Evolutionary conservation across 257 asterid genomes (phyloP).

Genomic region (Knoxia roxburghii): DNA sequence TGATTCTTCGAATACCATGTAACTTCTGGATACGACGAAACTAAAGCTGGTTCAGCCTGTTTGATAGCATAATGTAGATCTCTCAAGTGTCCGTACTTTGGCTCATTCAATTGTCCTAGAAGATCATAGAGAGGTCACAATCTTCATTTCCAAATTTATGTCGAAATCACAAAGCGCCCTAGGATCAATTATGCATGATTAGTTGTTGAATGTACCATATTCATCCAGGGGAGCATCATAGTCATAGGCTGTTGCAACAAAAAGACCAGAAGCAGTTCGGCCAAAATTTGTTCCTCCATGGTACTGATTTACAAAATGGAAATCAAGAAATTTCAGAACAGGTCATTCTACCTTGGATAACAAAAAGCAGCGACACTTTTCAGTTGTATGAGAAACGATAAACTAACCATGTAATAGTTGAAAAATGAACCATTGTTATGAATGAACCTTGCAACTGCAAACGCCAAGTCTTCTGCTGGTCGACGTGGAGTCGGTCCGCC

Average conservation of each 20-base stretch:
- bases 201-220: slow-evolving; percentile 49
- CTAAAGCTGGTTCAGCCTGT: slow-evolving; percentile 82
- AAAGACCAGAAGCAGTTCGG: slow-evolving; percentile 71
- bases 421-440: slow-evolving; percentile 87
- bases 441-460: slow-evolving; percentile 78
- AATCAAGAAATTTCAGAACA: slow-evolving; percentile 8
- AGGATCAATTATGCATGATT: neutral
- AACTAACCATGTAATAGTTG: slow-evolving; percentile 86
- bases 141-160: neutral
- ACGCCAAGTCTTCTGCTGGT: slow-evolving; percentile 90
- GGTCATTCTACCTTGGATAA: neutral
- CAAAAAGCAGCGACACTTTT: neutral
- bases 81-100: slow-evolving; percentile 78
- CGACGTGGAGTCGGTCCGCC: slow-evolving; percentile 74
- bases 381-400: neutral
- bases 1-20: slow-evolving; percentile 78
- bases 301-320: slow-evolving; percentile 41
- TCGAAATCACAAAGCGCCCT: neutral
- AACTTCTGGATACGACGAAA: slow-evolving; percentile 74
- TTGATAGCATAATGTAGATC: slow-evolving; percentile 82
- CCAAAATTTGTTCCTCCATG: slow-evolving; percentile 95
- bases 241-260: slow-evolving; percentile 80
- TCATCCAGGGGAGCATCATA: slow-evolving; percentile 92
- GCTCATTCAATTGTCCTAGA: slow-evolving; percentile 64
- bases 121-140: neutral